phyloP scores from a whole-genome alignment of 345 rosid species.

The Carallia brachiata region DNA sequence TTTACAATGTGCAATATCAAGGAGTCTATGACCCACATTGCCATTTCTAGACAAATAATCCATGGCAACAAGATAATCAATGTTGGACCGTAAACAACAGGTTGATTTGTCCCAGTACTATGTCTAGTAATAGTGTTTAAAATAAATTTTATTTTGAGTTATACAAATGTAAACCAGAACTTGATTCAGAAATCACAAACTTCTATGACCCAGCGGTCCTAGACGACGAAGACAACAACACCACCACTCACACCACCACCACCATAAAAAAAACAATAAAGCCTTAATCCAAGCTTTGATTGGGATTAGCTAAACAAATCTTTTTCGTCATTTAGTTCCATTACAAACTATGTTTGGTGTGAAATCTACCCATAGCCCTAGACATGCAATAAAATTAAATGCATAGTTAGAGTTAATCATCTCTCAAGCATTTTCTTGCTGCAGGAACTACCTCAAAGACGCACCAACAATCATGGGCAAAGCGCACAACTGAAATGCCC shows the following conservation, averaged over 20 bases:
- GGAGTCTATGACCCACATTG: not conserved
- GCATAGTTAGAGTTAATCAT: not conserved
- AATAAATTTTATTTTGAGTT: no score
- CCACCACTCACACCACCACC: no score
- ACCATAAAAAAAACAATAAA: no score
- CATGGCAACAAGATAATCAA: not conserved
- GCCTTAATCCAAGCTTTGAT: no score
- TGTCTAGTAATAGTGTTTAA: no score
- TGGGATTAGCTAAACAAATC: no score
- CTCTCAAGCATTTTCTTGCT: conserved; percentile 8
- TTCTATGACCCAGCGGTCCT: no score
- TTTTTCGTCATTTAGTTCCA: no score
- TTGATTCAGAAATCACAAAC: not conserved
- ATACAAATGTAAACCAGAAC: not conserved
- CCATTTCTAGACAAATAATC: conserved; percentile 4
- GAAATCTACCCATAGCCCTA: not conserved
- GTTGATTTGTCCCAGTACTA: no score
- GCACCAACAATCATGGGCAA: conserved; percentile 94
- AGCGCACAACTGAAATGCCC: conserved; percentile 84
- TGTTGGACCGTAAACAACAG: not conserved
- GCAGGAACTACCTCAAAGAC: conserved; percentile 53
- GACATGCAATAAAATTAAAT: not conserved
- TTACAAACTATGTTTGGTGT: not conserved
- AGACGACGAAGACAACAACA: no score
- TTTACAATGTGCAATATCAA: not conserved